phyloP scores from a whole-genome alignment of 2,329 filamentous ascomycete genomes.

The Trichoderma gracile region DNA sequence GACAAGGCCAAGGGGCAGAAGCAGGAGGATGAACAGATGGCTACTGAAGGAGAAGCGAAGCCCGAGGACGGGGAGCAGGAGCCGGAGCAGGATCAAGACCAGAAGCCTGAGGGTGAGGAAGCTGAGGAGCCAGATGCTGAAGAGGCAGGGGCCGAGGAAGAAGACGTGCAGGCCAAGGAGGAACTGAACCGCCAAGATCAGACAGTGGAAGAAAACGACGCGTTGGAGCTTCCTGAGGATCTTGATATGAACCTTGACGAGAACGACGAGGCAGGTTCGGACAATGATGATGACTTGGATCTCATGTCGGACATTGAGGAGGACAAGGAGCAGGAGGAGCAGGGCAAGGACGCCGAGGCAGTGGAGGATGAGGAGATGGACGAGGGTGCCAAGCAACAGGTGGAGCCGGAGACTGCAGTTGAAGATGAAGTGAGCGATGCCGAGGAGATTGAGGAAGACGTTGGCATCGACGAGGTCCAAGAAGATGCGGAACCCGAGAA shows the following conservation, averaged over 20 bases:
- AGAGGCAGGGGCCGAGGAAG: slow-evolving; percentile 50
- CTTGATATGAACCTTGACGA: slow-evolving; percentile 83
- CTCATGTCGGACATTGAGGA: slow-evolving; percentile 58
- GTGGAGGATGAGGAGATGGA: slow-evolving; percentile 42
- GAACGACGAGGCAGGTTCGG: slow-evolving; percentile 56
- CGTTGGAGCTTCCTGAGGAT: slow-evolving; percentile 82
- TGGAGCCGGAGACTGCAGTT: slow-evolving; percentile 42
- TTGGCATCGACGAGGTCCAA: slow-evolving; percentile 48
- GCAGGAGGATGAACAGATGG: slow-evolving; percentile 62
- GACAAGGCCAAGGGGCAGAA: slow-evolving; percentile 71
- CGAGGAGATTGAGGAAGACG: slow-evolving; percentile 52
- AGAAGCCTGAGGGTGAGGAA: slow-evolving; percentile 39
- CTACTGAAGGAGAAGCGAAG: slow-evolving; percentile 59
- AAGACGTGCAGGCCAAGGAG: slow-evolving; percentile 56
- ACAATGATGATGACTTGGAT: slow-evolving; percentile 59
- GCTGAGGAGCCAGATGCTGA: slow-evolving; percentile 49
- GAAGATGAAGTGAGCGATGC: slow-evolving; percentile 60
- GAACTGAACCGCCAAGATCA: slow-evolving; percentile 66
- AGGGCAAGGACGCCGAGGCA: slow-evolving; percentile 42
- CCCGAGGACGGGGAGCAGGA: slow-evolving; percentile 49
- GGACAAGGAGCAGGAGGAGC: slow-evolving; percentile 42
- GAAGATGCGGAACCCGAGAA: slow-evolving; percentile 46
- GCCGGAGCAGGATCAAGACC: slow-evolving; percentile 49
- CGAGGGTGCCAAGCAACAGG: slow-evolving; percentile 41
- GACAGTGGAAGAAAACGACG: slow-evolving; percentile 77